Evolutionary conservation across 371 early-diverging fungal species (phyloP).

Genomic region (Mucor velutinosus): DNA sequence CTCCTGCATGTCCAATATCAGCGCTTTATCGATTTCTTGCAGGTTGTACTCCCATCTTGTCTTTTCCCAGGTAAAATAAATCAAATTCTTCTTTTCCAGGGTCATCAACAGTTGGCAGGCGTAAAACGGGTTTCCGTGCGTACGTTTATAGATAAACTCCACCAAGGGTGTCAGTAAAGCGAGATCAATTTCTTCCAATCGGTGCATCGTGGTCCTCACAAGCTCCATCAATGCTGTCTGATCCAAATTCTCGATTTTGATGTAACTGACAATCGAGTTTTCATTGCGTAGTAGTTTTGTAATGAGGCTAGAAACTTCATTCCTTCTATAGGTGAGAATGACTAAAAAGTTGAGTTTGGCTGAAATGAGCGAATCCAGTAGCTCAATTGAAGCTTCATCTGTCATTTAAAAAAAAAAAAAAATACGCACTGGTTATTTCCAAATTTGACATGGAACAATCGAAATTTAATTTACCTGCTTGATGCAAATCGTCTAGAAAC

Average conservation of each 20-base stretch:
- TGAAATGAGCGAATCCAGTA: slow-evolving; percentile 43
- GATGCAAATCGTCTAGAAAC: slow-evolving; percentile 57
- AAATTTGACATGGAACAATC: neutral
- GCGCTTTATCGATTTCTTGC: slow-evolving; percentile 45
- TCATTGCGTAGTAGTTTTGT: slow-evolving; percentile 32
- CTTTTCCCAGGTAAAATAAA: slow-evolving; percentile 52
- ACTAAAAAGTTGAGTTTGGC: slow-evolving; percentile 43
- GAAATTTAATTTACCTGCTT: slow-evolving; percentile 43
- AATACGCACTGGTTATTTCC: neutral
- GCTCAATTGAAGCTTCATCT: slow-evolving; percentile 53
- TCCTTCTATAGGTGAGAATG: slow-evolving; percentile 41
- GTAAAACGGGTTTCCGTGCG: slow-evolving; percentile 51
- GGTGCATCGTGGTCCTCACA: slow-evolving; percentile 46
- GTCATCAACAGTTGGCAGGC: slow-evolving; percentile 42
- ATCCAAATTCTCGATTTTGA: slow-evolving; percentile 42
- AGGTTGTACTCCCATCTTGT: slow-evolving; percentile 54
- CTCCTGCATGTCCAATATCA: slow-evolving; percentile 24
- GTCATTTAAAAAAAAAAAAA: neutral
- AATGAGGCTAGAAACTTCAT: slow-evolving; percentile 23
- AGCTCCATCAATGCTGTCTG: slow-evolving; percentile 42
- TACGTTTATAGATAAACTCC: slow-evolving; percentile 43
- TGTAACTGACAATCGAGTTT: slow-evolving; percentile 33
- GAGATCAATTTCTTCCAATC: slow-evolving; percentile 36
- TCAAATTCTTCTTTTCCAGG: slow-evolving; percentile 45
- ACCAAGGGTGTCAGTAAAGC: slow-evolving; percentile 39